These are phyloP conservation scores for Vaccinium vitisidaea DNA, from an alignment of 148 eudicot species.

Conservation along the genomic window DNA sequence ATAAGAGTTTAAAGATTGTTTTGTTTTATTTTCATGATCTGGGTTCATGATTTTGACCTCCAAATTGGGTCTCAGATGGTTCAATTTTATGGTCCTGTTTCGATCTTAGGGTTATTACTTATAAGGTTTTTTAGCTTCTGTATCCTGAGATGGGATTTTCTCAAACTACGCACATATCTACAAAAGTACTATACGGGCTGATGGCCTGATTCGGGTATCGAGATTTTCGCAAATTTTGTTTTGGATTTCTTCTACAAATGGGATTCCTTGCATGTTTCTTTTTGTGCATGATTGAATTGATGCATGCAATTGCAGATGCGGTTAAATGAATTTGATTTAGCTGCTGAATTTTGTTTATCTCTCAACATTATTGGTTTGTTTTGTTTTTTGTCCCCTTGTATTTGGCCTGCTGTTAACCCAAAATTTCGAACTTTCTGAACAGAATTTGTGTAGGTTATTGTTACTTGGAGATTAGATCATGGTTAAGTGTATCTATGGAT, in stretches of 20 bases:
- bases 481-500: neutral
- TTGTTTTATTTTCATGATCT: neutral
- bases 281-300: neutral
- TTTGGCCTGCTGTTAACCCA: neutral
- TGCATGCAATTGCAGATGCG: neutral
- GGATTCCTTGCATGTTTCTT: neutral
- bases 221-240: neutral
- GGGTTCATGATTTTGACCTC: neutral
- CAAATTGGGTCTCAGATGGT: slow-evolving; percentile 12
- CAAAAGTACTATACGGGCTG: neutral
- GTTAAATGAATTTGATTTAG: neutral
- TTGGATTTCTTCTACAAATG: neutral
- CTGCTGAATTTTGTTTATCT: neutral
- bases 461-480: neutral
- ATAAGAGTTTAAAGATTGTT: neutral
- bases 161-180: neutral
- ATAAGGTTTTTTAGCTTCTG: neutral
- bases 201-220: neutral
- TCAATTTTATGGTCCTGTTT: neutral
- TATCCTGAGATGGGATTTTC: neutral
- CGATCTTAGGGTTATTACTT: neutral
- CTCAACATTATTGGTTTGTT: neutral
- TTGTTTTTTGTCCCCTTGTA: neutral
- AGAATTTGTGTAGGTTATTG: neutral
- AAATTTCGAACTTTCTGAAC: neutral